Conservation (phyloP, 257 asterid species). For the Ballota nigra region DNA sequence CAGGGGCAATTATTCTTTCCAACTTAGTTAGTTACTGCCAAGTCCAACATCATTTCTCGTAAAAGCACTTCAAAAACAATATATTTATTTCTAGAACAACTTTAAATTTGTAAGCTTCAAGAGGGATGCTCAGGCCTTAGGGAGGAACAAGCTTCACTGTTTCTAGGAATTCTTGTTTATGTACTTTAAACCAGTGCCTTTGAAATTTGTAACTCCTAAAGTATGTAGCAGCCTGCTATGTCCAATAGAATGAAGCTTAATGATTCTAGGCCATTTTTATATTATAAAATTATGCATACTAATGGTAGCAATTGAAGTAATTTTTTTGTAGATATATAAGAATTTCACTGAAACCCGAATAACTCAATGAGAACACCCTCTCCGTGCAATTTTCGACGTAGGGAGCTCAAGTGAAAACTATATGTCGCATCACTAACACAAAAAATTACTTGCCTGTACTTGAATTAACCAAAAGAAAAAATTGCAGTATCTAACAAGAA, state of each 20-base stretch:
- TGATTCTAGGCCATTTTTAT: background rate
- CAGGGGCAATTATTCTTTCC: background rate
- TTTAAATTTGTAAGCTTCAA: background rate
- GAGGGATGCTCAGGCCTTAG: background rate
- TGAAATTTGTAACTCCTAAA: background rate
- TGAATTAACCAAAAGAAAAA: background rate
- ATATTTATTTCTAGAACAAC: background rate
- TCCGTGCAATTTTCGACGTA: too few relatives aligned
- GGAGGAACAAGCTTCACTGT: background rate
- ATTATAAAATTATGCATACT: background rate
- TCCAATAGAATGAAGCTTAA: background rate
- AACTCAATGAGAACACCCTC: too few relatives aligned
- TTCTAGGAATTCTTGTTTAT: background rate
- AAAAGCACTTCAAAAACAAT: background rate
- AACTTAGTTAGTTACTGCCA: slow-evolving; percentile 4
- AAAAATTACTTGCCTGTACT: background rate
- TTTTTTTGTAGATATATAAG: too few relatives aligned
- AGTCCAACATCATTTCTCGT: background rate
- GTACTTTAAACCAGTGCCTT: background rate
- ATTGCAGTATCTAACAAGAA: background rate
- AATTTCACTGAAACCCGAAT: too few relatives aligned
- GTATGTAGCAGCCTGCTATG: background rate
- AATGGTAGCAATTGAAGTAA: too few relatives aligned
- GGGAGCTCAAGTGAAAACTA: too few relatives aligned
- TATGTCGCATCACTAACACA: background rate